Base-by-base conservation (phyloP, 2,329 filamentous ascomycete genomes). In the Aspergillus sp. region DNA sequence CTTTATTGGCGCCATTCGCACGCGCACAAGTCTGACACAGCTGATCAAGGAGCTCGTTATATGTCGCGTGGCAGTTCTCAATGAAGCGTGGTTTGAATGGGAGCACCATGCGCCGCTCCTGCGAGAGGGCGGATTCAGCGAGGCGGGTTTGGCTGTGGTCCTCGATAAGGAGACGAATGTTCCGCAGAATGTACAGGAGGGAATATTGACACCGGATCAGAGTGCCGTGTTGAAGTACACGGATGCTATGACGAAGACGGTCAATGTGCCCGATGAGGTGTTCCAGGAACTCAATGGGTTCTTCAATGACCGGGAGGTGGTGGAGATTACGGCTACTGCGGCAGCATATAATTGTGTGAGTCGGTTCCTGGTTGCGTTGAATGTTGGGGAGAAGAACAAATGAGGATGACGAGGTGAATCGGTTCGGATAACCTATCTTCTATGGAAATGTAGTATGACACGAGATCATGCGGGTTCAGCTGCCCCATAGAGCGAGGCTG, bases 1-100 rank as follows among this genome's bases (percentile, higher is more conserved):
- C 17, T 82, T 83, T 59, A 72, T 83, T 30, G 79, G 79, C 40
- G 73, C 80, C 35, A 80, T 84, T 42, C 78, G 81, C 42, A 81
- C 77, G 1, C 68, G 72, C 52, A 83, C 79, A 5, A 76, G 73
- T 11, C 70, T 83, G 3, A 64, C 77, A 3, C 68, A 73, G 3
- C 65, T 73, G 32, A 63, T 90, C 49, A 84, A 88, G 59, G 90
- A 95, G 76, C 77, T 92, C 16, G 86, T 88, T 59, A 92, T 95
- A 61, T 90, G 84, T 64, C 82, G 90, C 45, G 88, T 95, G 13
- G 90, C 90, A 11, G 85, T 87, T 14, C 81, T 90, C 62, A 95
- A 95, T 72, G 72, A 80, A 16, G 90, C 90, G 1, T 90, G 87
- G 84, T 95, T 91, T 71, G 90, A 95, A 70, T 95, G 89, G 90